phyloP scores from a whole-genome alignment of 2,329 filamentous ascomycete species.

The Ambrosiella xylebori region DNA sequence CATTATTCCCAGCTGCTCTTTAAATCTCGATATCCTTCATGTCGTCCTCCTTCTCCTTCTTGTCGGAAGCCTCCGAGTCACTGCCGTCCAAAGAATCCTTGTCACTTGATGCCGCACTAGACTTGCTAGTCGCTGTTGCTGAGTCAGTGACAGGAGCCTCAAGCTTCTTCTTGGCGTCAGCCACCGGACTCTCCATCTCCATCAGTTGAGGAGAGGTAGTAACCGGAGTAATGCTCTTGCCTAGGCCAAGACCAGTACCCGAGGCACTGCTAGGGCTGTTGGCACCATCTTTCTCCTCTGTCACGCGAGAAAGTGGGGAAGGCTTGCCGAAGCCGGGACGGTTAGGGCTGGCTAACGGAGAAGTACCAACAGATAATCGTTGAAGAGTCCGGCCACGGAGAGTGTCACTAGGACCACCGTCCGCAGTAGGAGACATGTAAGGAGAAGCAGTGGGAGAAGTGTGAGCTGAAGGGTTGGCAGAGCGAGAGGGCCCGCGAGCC shows the following conservation, averaged over 20 bases:
- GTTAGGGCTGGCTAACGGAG: slow-evolving; percentile 47
- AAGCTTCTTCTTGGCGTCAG: slow-evolving; percentile 25
- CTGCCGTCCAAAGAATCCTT: slow-evolving; percentile 15
- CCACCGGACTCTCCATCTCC: slow-evolving; percentile 34
- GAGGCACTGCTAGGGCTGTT: slow-evolving; percentile 14
- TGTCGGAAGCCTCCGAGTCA: slow-evolving; percentile 22
- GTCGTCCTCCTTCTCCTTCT: slow-evolving; percentile 28
- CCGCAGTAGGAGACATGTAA: slow-evolving; percentile 48
- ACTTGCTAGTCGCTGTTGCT: slow-evolving; percentile 20
- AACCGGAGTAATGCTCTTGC: slow-evolving; percentile 21
- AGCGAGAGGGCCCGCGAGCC: slow-evolving; percentile 16
- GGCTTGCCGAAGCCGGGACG: slow-evolving; percentile 48
- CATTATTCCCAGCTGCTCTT: slow-evolving; percentile 11
- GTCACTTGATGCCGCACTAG: slow-evolving; percentile 13
- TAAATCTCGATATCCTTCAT: slow-evolving; percentile 49
- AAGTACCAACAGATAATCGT: slow-evolving; percentile 42
- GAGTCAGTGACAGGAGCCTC: slow-evolving; percentile 17
- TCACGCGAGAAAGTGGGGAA: slow-evolving; percentile 56
- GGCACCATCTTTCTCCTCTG: slow-evolving; percentile 38
- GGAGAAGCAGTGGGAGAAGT: slow-evolving; percentile 30
- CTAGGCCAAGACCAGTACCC: slow-evolving; percentile 14
- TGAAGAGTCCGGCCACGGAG: slow-evolving; percentile 56
- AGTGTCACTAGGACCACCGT: slow-evolving; percentile 28
- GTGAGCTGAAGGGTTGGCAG: slow-evolving; percentile 20
- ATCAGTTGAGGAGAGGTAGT: slow-evolving; percentile 34